phyloP scores from a whole-genome alignment of 2,329 filamentous ascomycete species.

The Pseudogymnoascus sp. region DNA sequence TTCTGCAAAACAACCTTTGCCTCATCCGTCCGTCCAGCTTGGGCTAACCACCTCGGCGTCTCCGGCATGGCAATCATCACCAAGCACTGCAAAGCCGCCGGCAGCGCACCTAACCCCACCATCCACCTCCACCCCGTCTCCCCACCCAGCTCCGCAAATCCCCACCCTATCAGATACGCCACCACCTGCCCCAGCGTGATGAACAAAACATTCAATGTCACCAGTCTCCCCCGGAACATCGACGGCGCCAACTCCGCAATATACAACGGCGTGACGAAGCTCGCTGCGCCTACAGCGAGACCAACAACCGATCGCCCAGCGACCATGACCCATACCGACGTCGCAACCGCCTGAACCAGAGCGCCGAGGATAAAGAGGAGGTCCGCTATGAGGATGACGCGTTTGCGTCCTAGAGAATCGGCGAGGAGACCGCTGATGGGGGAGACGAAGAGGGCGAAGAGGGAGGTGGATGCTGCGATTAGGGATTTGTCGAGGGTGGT shows the following conservation, averaged over 20 bases:
- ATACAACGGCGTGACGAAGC: constrained; percentile 79
- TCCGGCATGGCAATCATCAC: constrained; percentile 73
- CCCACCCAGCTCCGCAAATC: constrained; percentile 49
- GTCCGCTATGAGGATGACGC: constrained; percentile 57
- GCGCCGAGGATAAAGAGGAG: constrained; percentile 63
- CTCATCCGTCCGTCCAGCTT: constrained; percentile 51
- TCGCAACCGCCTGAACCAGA: constrained; percentile 52
- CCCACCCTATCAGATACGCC: constrained; percentile 78
- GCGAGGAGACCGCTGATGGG: constrained; percentile 59
- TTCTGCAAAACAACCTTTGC: constrained; percentile 59
- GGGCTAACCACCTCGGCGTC: constrained; percentile 80
- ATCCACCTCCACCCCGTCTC: constrained; percentile 78
- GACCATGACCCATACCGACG: constrained; percentile 57
- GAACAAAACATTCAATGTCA: constrained; percentile 75
- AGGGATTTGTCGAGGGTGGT: constrained; percentile 61
- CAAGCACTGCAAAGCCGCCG: constrained; percentile 62
- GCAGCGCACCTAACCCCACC: constrained; percentile 75
- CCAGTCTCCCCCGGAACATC: constrained; percentile 65
- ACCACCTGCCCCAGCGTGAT: constrained; percentile 84
- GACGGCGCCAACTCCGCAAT: constrained; percentile 80
- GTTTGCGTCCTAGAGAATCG: constrained; percentile 53
- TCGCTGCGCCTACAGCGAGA: constrained; percentile 65
- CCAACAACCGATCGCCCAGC: constrained; percentile 62
- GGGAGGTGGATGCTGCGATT: constrained; percentile 61
- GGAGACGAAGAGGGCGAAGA: constrained; percentile 57